A percentile compares a stretch with the other conserved stretches of the same genome.
Evolutionary conservation across 164 flowering plant genomes (phyloP).

Genomic region (Nymphaea colorata): DNA sequence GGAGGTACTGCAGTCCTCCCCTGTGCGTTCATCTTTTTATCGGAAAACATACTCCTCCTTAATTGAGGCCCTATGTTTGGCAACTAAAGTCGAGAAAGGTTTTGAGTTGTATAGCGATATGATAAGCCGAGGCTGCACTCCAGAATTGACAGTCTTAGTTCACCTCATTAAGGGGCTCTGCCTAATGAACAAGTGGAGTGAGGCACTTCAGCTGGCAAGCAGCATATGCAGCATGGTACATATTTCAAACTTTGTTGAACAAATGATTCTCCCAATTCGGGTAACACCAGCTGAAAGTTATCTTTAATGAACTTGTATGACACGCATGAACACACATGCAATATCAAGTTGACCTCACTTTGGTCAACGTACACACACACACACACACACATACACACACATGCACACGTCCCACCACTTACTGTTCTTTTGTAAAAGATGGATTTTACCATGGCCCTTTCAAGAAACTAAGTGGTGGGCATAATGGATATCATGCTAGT

Average conservation of each 20-base stretch:
- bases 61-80: slow-evolving; percentile 47
- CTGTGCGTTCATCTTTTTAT: slow-evolving; percentile 13
- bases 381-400: not conserved
- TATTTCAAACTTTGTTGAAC: not conserved
- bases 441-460: not conserved
- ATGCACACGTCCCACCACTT: not conserved
- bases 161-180: slow-evolving; percentile 60
- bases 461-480: too few relatives aligned
- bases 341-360: not conserved
- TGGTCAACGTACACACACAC: not conserved
- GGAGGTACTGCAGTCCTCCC: slow-evolving; percentile 36
- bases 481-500: too few relatives aligned
- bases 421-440: not conserved
- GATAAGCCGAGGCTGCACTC: slow-evolving; percentile 40
- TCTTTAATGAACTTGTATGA: not conserved
- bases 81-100: slow-evolving; percentile 51
- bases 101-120: slow-evolving; percentile 61
- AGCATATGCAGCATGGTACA: slow-evolving; percentile 47
- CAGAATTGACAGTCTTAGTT: slow-evolving; percentile 35
- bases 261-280: not conserved
- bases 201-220: slow-evolving; percentile 58
- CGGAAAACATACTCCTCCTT: slow-evolving; percentile 25
- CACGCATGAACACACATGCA: not conserved
- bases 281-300: not conserved
- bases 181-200: slow-evolving; percentile 48